phyloP scores from a whole-genome alignment of 805 yeast genomes.

The Naumovozyma baii region DNA sequence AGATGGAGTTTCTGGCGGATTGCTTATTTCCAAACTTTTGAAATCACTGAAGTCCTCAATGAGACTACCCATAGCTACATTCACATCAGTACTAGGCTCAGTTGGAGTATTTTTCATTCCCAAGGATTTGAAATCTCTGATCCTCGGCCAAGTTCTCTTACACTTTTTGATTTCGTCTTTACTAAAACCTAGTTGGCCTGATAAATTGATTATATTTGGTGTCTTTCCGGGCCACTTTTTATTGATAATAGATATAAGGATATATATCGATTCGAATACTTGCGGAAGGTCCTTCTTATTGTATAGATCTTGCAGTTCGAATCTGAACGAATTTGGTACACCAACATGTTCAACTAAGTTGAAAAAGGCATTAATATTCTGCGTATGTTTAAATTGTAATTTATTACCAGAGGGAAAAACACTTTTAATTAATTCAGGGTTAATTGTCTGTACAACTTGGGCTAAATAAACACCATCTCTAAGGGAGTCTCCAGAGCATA shows the following conservation, averaged over 20 bases:
- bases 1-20: neutral
- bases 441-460: slow-evolving; percentile 58
- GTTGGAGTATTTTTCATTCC: slow-evolving; percentile 28
- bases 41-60: slow-evolving; percentile 17
- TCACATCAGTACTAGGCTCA: slow-evolving; percentile 7
- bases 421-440: slow-evolving; percentile 52
- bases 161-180: slow-evolving; percentile 62
- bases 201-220: slow-evolving; percentile 52
- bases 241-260: slow-evolving; percentile 65
- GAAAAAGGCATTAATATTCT: slow-evolving; percentile 80
- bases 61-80: slow-evolving; percentile 9
- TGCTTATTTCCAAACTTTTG: slow-evolving; percentile 1
- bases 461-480: slow-evolving; percentile 84
- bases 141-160: slow-evolving; percentile 50
- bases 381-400: slow-evolving; percentile 82
- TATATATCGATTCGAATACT: slow-evolving; percentile 88
- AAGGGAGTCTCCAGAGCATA: slow-evolving; percentile 48
- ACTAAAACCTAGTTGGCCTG: slow-evolving; percentile 48
- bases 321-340: slow-evolving; percentile 80
- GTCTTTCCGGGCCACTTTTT: slow-evolving; percentile 42
- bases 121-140: slow-evolving; percentile 68
- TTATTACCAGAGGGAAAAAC: slow-evolving; percentile 48
- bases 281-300: slow-evolving; percentile 88
- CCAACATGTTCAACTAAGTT: slow-evolving; percentile 55
- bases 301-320: slow-evolving; percentile 86